Conservation (phyloP, 768 basidiomycete species). For the Mycena capillaripes region DNA sequence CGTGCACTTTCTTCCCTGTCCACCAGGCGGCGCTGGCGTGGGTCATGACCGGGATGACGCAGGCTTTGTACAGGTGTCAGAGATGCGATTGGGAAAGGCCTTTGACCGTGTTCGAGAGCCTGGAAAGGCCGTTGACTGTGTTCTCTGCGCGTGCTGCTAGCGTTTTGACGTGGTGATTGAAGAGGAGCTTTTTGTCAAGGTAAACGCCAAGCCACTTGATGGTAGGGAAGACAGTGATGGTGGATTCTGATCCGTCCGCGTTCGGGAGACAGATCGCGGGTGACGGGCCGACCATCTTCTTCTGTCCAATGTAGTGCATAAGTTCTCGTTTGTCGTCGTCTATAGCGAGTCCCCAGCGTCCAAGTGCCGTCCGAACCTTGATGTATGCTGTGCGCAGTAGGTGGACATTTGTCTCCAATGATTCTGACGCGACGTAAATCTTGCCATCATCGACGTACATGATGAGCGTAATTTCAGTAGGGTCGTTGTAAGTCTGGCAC, state of each 20-base stretch:
- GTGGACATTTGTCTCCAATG: conserved; percentile 39
- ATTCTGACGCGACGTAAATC: conserved; percentile 40
- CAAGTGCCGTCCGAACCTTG: neutral
- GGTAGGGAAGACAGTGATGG: conserved; percentile 13
- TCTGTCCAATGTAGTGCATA: conserved; percentile 42
- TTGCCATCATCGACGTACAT: conserved; percentile 52
- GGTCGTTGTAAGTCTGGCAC: no score
- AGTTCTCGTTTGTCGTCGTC: conserved; percentile 42
- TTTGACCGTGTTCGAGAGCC: conserved; percentile 51
- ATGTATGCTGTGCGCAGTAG: conserved; percentile 37
- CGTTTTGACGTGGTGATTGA: conserved; percentile 47
- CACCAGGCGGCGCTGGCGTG: conserved; percentile 52
- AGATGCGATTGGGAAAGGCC: conserved; percentile 49
- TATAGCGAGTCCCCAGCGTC: neutral
- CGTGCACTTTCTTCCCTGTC: conserved; percentile 43
- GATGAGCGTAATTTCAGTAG: conserved; percentile 31
- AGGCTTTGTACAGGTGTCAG: conserved; percentile 44
- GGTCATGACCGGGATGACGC: conserved; percentile 49
- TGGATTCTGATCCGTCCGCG: conserved; percentile 14
- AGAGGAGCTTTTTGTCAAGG: conserved; percentile 49
- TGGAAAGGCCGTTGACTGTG: conserved; percentile 41
- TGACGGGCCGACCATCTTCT: neutral
- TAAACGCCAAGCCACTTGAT: conserved; percentile 51
- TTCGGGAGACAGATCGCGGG: conserved; percentile 33
- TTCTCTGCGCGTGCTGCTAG: conserved; percentile 42